Evolutionary conservation across 768 basidiomycete species (phyloP), one percentile per base, ranked within the genome.

Genomic region (Cantharellus cinnabarinus): DNA sequence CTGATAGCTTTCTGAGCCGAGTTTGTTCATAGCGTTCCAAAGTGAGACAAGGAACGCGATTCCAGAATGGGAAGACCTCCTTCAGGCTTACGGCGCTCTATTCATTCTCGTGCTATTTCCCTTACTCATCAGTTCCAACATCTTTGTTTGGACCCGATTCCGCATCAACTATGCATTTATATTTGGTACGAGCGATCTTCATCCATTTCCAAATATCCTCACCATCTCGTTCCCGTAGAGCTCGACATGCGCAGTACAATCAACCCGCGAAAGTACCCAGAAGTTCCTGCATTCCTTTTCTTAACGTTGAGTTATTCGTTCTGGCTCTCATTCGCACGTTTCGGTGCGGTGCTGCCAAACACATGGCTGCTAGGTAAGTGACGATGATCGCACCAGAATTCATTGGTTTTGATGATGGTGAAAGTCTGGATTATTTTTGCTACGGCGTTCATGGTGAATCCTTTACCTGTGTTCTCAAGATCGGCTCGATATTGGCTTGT

Each of bases 131-230:
- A 48, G 10, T 29, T 48, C 85, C n/a, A 97, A 99, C 67, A 63
- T 98, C 3, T 64, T 82, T 29, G 83, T 82, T 0, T 99, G 87
- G 84, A 74, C 79, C 0, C 69, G 71, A 3, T 73, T 81, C 3
- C 76, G 85, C 52, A 89, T 99, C 64, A 98, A 97, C 67, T 94
- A 91, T 65, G 77, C 82, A n/a, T 94, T 97, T 68, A 87, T 93
- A 41, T 87, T 93, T 65, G 85, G 85, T 85, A 60, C 65, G 44
- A 3, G 20, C 20, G 20, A 60, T 63, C 64, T 41, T 53, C 37
- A 40, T n/a, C 4, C 40, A 54, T 14, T 29, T 29, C 20, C 20
- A 29, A 29, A 29, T 29, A 29, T 29, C 20, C 20, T 29, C 20
- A 29, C 20, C 20, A 29, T 29, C 20, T 29, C 20, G 20, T 29